Base-by-base conservation (phyloP, 106 monocot genomes). In the Dendrobium catenatum region DNA sequence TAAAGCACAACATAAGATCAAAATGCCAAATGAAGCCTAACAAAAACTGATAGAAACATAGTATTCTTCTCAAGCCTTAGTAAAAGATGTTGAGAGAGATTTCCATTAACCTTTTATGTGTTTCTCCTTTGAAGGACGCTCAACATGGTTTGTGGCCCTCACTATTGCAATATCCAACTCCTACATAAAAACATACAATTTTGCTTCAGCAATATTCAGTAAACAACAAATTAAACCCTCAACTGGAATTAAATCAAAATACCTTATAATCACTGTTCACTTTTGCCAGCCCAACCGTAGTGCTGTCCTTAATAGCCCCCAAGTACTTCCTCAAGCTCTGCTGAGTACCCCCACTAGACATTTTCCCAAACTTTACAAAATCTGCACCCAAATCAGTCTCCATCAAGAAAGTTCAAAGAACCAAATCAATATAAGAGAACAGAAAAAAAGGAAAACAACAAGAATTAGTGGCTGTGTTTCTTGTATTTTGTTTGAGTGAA, bases 231-330 rank as follows among this genome's bases (percentile, higher is more conserved):
- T 72, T 17, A 37, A 37, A 72, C 37, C 33, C 37, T 13, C 55
- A 9, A 37, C 10, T 33, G 11, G 37, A 72, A 72, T 72, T 37
- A 37, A 31, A 72, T 72, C 20, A 40, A 79, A 8, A 6, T 19
- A 91, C 92, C 92, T 87, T 89, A 81, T 89, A 95, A 82, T 95
- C 92, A 55, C 92, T 95, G 51, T 92, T 95, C 61, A 94, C 91
- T 85, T 91, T 94, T 16, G 91, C 94, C 84, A 94, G 79, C 27
- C 86, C 83, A 17, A 94, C 91, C 5, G 87, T 87, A 29, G 94
- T 94, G 43, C 91, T 79, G 74, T 94, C 94, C 86, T 94, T 94
- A 27, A 94, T 85, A 56, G 89, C 91, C 17, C 90, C 92, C 9
- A 95, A 56, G 72, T 92, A 90, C 83, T 90, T 92, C 81, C 92